phyloP scores from a whole-genome alignment of 768 basidiomycete species.

The Hericium erinaceus region DNA sequence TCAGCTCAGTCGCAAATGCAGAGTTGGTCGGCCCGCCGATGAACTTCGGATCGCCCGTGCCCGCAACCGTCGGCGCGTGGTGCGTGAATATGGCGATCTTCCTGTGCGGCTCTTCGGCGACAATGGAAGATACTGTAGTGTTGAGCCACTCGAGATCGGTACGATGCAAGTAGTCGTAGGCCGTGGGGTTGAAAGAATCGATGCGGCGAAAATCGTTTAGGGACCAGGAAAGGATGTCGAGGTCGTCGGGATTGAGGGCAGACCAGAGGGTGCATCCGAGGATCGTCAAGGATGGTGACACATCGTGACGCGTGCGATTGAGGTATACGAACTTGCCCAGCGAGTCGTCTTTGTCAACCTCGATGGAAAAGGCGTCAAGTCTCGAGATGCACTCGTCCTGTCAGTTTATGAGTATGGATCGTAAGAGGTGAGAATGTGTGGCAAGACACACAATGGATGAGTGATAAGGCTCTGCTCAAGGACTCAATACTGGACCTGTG shows the following conservation, averaged over 20 bases:
- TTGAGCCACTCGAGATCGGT: slow-evolving; percentile 27
- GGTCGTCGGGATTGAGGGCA: slow-evolving; percentile 19
- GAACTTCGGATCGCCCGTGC: slow-evolving; percentile 25
- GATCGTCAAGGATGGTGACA: slow-evolving; percentile 24
- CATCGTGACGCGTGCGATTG: slow-evolving; percentile 25
- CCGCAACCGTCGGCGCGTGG: slow-evolving; percentile 30
- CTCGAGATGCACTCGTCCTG: neutral
- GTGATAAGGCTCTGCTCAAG: slow-evolving; percentile 10
- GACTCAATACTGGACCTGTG: too few species aligned
- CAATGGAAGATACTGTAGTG: slow-evolving; percentile 17
- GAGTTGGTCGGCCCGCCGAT: slow-evolving; percentile 17
- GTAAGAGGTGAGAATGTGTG: neutral
- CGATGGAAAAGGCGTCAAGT: neutral
- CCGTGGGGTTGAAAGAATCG: slow-evolving; percentile 16
- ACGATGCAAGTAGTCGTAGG: slow-evolving; percentile 18
- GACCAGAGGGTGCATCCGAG: slow-evolving; percentile 35
- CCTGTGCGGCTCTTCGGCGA: slow-evolving; percentile 20
- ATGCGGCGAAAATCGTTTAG: slow-evolving; percentile 29
- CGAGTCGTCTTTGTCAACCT: slow-evolving; percentile 5
- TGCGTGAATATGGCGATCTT: slow-evolving; percentile 29
- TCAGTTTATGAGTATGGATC: neutral
- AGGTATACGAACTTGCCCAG: slow-evolving; percentile 25
- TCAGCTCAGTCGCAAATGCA: slow-evolving; percentile 26
- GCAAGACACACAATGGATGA: slow-evolving; percentile 4
- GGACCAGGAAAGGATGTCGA: slow-evolving; percentile 19